Evolutionary conservation across 2,329 filamentous ascomycete species (phyloP).

Genomic region (Cadophora malorum): DNA sequence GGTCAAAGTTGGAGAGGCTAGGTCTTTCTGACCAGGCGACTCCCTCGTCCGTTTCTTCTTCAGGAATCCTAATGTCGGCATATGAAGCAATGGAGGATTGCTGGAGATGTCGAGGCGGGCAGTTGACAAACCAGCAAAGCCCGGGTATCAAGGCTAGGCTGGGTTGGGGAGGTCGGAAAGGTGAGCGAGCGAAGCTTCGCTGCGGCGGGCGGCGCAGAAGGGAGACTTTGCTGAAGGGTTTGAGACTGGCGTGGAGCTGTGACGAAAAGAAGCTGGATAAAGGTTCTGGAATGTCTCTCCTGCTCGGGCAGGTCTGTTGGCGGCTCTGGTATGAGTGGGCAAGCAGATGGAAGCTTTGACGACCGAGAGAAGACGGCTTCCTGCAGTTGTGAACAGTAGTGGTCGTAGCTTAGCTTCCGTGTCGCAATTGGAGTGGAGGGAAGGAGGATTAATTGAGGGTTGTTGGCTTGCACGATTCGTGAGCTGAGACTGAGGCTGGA

Average conservation of each 20-base stretch:
- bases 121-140: constrained; percentile 39
- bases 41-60: constrained; percentile 99
- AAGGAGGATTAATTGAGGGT: constrained; percentile 7
- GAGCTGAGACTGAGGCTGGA: background rate
- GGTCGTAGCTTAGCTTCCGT: constrained; percentile 22
- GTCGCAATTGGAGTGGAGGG: constrained; percentile 32
- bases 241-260: constrained; percentile 10
- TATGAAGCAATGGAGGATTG: constrained; percentile 51
- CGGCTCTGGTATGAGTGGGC: constrained; percentile 17
- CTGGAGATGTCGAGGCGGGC: constrained; percentile 38
- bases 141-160: constrained; percentile 38
- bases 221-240: constrained; percentile 9
- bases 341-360: constrained; percentile 25
- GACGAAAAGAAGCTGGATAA: constrained; percentile 28
- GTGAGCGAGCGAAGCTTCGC: constrained; percentile 17
- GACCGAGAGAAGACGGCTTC: constrained; percentile 35
- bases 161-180: constrained; percentile 35
- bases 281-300: constrained; percentile 38
- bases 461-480: constrained; percentile 18
- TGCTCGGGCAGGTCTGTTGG: constrained; percentile 24
- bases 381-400: constrained; percentile 34
- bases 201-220: constrained; percentile 2
- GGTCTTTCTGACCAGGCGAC: constrained; percentile 69
- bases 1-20: constrained; percentile 71
- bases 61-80: constrained; percentile 95